Evolutionary conservation across 208 protist species (phyloP), one percentile per base, ranked within the genome.

Genomic region (Leishmania gerbilli): DNA sequence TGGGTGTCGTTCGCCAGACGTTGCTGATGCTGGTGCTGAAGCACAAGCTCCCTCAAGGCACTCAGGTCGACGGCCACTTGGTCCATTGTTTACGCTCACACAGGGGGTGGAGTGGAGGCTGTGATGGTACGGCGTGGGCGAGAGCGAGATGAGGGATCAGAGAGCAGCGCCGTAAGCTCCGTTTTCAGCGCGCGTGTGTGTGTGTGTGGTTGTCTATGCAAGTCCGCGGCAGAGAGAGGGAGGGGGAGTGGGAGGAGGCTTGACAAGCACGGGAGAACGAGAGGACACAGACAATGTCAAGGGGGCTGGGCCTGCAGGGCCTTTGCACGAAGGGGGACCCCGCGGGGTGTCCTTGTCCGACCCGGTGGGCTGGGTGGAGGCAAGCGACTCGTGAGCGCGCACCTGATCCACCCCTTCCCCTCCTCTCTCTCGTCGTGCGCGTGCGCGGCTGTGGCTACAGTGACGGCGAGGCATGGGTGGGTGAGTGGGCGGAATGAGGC

Each of bases 11-110:
- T 21, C 51, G 31, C 37, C 21, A 77, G 74, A 34, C 47, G 75
- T 24, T 69, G 58, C 42, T 56, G 75, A 31, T 79, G 75, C 58
- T 79, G 58, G 45, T 79, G 75, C 75, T 79, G 53, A 17, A 71
- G 75, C 21, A 79, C 53, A 15, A 69, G n/a, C 75, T 69, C 53
- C 60, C 75, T 19, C 37, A 79, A 53, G 75, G 45, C 34, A 37
- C 31, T 67, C 42, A 79, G 17, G 75, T 79, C 75, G 55, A 31
- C 34, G 31, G 8, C 45, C 31, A 77, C 34, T 58, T 67, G 55
- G 51, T 47, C 74, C 31, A 60, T 77, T 24, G 27, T 77, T 51
- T 5, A 3, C 27, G 74, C 21, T 76, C 72, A 71, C 11, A 3
- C 24, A 53, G 24, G 69, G 51, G 5, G 45, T 40, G 69, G 40